Percentiles rank a stretch among this genome's conserved stretches.
Conservation (phyloP, 2,329 filamentous ascomycete genomes). For the Boeremia lycopersici region DNA sequence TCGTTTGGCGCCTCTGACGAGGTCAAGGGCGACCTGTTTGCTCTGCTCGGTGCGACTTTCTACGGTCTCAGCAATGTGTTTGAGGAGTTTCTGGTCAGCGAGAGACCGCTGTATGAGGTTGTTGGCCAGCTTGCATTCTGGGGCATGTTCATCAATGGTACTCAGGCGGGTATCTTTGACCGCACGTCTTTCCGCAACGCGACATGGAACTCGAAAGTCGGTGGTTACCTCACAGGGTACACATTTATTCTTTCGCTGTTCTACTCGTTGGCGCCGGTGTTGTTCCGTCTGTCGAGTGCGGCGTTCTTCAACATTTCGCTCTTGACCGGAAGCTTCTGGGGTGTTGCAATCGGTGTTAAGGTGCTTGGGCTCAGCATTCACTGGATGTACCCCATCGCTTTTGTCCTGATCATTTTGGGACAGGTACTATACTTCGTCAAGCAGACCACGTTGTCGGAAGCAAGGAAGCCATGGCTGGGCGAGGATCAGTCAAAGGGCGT, state of each 20-base stretch:
- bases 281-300: constrained; percentile 87
- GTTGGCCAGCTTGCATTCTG: constrained; percentile 89
- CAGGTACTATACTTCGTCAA: constrained; percentile 87
- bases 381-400: constrained; percentile 94
- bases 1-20: constrained; percentile 71
- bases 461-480: constrained; percentile 94
- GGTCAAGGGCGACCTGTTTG: constrained; percentile 92
- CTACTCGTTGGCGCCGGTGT: constrained; percentile 83
- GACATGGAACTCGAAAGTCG: constrained; percentile 59
- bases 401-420: constrained; percentile 87
- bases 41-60: constrained; percentile 82
- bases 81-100: constrained; percentile 92
- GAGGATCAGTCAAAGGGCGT: constrained; percentile 72
- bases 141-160: constrained; percentile 88
- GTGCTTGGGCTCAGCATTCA: constrained; percentile 83
- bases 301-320: constrained; percentile 97
- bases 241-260: constrained; percentile 83
- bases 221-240: constrained; percentile 87
- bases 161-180: constrained; percentile 91
- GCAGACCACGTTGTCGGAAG: constrained; percentile 81
- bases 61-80: constrained; percentile 92
- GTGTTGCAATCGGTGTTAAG: constrained; percentile 85
- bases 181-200: constrained; percentile 67
- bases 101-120: constrained; percentile 88
- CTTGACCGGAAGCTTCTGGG: constrained; percentile 96